Conservation (phyloP, 108 stramenopile species). For the Cyclotella sp. region DNA sequence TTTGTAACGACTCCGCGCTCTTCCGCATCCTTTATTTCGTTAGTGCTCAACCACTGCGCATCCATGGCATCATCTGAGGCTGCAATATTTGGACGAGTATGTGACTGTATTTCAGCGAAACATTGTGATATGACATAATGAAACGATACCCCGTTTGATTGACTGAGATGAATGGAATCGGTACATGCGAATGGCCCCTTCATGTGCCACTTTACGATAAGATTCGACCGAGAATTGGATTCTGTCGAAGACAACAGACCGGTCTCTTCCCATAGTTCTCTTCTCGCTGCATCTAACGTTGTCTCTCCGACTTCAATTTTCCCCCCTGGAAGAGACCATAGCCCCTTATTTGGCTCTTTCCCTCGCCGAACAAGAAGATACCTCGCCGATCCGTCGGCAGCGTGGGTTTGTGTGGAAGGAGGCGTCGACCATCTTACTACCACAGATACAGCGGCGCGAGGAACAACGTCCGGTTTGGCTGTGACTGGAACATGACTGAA, state of each 20-base stretch:
- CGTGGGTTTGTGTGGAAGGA: neutral
- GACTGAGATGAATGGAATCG: conserved; percentile 49
- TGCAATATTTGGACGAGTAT: conserved; percentile 27
- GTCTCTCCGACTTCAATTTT: conserved; percentile 71
- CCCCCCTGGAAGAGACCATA: conserved; percentile 76
- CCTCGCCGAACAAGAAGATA: conserved; percentile 73
- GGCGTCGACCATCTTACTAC: conserved; percentile 51
- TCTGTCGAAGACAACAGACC: conserved; percentile 23
- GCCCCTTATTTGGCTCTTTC: conserved; percentile 69
- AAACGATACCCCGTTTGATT: conserved; percentile 1
- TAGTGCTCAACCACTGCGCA: conserved; percentile 43
- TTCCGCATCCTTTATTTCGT: conserved; percentile 48
- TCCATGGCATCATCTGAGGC: conserved; percentile 58
- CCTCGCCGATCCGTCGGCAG: conserved; percentile 3
- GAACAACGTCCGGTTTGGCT: conserved; percentile 14
- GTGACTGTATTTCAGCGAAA: conserved; percentile 38
- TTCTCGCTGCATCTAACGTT: conserved; percentile 56
- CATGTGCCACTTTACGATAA: conserved; percentile 45
- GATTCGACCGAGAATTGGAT: neutral
- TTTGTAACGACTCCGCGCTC: conserved; percentile 23
- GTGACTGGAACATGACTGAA: neutral
- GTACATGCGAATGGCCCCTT: conserved; percentile 51
- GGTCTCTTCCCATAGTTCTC: conserved; percentile 74
- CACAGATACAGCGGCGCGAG: conserved; percentile 74
- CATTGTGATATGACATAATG: conserved; percentile 58